A percentile compares a stretch with the other conserved stretches of the same genome.
phyloP scores from a whole-genome alignment of 2,329 filamentous ascomycete genomes.

The Aspergillus proliferans region DNA sequence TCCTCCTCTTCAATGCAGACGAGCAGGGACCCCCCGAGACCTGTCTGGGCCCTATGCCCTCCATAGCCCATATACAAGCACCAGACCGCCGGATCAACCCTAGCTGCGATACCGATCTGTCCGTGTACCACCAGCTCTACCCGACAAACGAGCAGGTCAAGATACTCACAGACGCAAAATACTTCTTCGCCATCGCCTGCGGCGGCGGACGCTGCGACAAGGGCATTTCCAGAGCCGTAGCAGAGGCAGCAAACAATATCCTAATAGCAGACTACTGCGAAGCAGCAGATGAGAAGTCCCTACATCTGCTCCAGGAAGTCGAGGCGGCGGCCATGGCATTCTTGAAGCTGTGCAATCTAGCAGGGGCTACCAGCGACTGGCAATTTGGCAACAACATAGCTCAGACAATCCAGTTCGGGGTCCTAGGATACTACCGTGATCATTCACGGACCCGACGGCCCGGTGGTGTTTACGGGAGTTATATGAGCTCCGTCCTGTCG shows the following conservation, averaged over 20 bases:
- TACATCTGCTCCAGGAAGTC: slow-evolving; percentile 10
- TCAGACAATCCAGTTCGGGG: slow-evolving; percentile 14
- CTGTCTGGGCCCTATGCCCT: not conserved
- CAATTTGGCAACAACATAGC: slow-evolving; percentile 12
- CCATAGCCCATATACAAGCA: not conserved
- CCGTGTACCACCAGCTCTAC: slow-evolving; percentile 9
- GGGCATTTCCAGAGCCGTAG: slow-evolving; percentile 12
- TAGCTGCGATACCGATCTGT: not conserved
- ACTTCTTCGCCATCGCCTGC: slow-evolving; percentile 68
- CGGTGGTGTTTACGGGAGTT: slow-evolving; percentile 14
- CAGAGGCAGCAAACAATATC: slow-evolving; percentile 19
- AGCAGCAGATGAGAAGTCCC: slow-evolving; percentile 9
- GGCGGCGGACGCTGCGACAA: slow-evolving; percentile 8
- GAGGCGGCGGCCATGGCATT: slow-evolving; percentile 11
- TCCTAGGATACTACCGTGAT: slow-evolving; percentile 15
- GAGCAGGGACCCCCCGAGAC: not conserved
- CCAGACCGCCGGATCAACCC: not conserved
- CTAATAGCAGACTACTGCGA: slow-evolving; percentile 19
- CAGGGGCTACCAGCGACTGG: slow-evolving; percentile 10
- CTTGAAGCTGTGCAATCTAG: slow-evolving; percentile 13
- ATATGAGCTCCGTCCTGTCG: slow-evolving; percentile 7
- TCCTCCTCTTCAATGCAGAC: not conserved
- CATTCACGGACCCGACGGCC: slow-evolving; percentile 5
- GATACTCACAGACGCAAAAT: slow-evolving; percentile 37
- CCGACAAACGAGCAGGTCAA: slow-evolving; percentile 16